Base-by-base conservation (phyloP, 129 eudicot genomes). In the Centrapalus pauciflorus region DNA sequence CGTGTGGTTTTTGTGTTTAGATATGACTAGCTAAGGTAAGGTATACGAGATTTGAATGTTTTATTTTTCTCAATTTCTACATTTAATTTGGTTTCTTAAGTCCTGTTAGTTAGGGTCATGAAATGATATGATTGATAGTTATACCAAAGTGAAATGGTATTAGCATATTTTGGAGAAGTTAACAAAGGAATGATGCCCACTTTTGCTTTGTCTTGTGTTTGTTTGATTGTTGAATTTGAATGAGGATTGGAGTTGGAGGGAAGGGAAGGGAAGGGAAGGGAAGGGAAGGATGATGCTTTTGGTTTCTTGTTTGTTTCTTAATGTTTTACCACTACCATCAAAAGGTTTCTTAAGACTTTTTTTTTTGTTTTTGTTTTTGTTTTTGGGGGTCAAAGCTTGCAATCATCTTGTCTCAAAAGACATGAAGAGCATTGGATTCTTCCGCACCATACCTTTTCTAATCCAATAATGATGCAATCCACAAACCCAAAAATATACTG, bases 361-460 rank as follows among this genome's bases (percentile, higher is more conserved):
- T 16, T 56, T 46, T 37, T 74, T 61, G 34, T 62, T n/a, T n/a
- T n/a, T n/a, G n/a, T n/a, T n/a, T n/a, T n/a, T n/a, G n/a, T n/a
- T n/a, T n/a, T n/a, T n/a, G n/a, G n/a, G n/a, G n/a, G 72, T 65
- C 72, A 74, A 74, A 65, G 51, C 29, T 41, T 50, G 71, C 40
- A 73, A 61, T 61, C 21, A 72, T 61, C 13, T 61, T 72, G 69
- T 73, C 71, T 73, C 71, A 29, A 54, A 73, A 37, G 19, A 12
- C 66, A 70, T 27, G 19, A 70, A 51, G 71, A 52, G 64, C 78
- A 52, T 73, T 64, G 78, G 78, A 63, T 73, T 61, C 72, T 73
- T 34, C 61, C 16, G 25, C 68, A 37, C 55, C 4, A 1, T 23
- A n/a, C n/a, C n/a, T 70, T 70, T 43, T 43, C 17, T 30, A 20